These are phyloP conservation scores for Candida parachauliodes DNA, from an alignment of 805 yeast species.

Conservation along the genomic window DNA sequence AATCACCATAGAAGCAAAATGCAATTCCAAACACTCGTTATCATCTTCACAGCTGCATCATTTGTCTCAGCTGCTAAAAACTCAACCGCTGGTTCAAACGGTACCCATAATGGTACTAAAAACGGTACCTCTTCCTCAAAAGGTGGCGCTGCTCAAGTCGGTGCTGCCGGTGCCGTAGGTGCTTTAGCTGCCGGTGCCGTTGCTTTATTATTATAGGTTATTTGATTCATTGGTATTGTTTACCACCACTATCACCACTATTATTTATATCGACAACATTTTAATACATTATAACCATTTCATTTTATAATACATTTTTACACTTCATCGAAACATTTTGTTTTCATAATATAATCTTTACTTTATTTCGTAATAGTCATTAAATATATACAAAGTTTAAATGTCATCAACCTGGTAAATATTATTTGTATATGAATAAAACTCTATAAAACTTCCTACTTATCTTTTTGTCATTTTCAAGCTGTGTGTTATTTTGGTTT, in stretches of 20 bases:
- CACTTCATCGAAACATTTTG: too few species aligned
- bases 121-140: conserved; percentile 33
- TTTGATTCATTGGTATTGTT: not conserved
- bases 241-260: not conserved
- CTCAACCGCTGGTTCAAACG: conserved; percentile 51
- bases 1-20: conserved; percentile 31
- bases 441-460: too few species aligned
- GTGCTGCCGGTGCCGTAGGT: conserved; percentile 74
- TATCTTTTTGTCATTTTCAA: too few species aligned
- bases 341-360: too few species aligned
- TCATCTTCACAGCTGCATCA: conserved; percentile 63
- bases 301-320: too few species aligned
- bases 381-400: too few species aligned
- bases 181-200: conserved; percentile 85
- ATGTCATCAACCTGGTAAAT: too few species aligned
- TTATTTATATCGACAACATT: not conserved
- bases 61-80: conserved; percentile 49
- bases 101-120: too few species aligned
- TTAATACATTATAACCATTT: too few species aligned
- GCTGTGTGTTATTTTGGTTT: conserved; percentile 18
- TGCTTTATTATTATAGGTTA: conserved; percentile 41
- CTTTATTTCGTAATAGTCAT: too few species aligned
- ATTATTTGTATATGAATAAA: too few species aligned
- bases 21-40: conserved; percentile 70
- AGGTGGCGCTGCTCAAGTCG: conserved; percentile 54